Evolutionary conservation across 2,329 filamentous ascomycete genomes (phyloP).

Genomic region (Aureobasidium subglaciale): DNA sequence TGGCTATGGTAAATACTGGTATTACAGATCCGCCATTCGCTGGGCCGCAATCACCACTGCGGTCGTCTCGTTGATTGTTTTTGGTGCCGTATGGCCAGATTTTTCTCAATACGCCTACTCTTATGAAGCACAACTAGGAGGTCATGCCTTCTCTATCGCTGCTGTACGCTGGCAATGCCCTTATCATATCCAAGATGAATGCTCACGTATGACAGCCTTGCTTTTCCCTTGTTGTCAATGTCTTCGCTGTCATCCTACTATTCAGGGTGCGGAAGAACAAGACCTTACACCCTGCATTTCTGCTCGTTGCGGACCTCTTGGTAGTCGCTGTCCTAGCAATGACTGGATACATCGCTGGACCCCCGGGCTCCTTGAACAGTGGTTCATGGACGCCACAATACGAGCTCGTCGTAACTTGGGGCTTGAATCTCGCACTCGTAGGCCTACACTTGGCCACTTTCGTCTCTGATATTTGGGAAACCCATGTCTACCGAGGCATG

Average conservation of each 20-base stretch:
- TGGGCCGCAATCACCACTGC: neutral
- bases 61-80: neutral
- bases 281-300: neutral
- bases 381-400: too few relatives aligned
- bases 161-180: neutral
- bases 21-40: neutral
- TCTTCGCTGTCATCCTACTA: neutral
- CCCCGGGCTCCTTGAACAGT: too few relatives aligned
- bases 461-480: neutral
- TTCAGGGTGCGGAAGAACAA: neutral
- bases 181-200: neutral
- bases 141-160: neutral
- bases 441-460: neutral
- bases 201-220: neutral
- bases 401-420: neutral
- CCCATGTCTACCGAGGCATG: neutral
- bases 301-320: neutral
- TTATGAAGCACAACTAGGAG: neutral
- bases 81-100: neutral
- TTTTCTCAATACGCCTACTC: neutral
- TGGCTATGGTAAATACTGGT: neutral
- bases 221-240: neutral
- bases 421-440: neutral
- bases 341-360: too few relatives aligned
- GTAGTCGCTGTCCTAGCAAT: neutral